These are phyloP conservation scores for Besnoitia besnoiti DNA, from an alignment of 169 alveolate species.

Conservation along the genomic window DNA sequence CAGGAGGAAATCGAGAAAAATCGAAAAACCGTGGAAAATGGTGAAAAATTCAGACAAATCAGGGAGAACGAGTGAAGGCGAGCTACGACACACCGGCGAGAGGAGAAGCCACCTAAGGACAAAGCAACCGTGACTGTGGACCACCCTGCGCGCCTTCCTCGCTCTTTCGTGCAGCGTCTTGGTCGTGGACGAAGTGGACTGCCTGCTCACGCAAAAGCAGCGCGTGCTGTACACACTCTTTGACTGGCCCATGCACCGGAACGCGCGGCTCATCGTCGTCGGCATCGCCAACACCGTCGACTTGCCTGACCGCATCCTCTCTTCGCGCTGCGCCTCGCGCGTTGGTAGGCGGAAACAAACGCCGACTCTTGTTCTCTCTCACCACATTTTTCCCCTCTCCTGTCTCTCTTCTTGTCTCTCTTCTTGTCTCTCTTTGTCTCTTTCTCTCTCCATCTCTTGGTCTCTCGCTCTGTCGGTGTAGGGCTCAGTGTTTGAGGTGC, in stretches of 20 bases:
- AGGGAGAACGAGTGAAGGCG: no score
- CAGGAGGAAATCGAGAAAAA: not conserved
- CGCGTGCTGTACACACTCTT: conserved; percentile 86
- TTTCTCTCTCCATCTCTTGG: no score
- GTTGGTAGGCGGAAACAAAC: not conserved
- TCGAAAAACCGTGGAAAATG: not conserved
- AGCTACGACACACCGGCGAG: no score
- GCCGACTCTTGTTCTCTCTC: not conserved
- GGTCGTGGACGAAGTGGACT: conserved; percentile 62
- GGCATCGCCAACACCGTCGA: conserved; percentile 88
- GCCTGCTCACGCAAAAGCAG: conserved; percentile 79
- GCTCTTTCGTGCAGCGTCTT: not conserved
- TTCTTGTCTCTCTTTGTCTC: not conserved
- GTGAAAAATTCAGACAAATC: no score
- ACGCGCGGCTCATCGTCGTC: conserved; percentile 81
- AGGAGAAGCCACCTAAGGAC: no score
- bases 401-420: not conserved
- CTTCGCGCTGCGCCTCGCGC: conserved; percentile 40
- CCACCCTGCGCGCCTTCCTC: not conserved
- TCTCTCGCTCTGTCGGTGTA: no score
- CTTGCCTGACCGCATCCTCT: conserved; percentile 78
- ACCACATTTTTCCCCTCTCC: not conserved
- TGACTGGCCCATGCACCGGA: conserved; percentile 84
- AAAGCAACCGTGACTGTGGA: no score
- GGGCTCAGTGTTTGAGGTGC: no score